These are phyloP conservation scores for Colletotrichum sp. DNA, from an alignment of 2,329 filamentous ascomycete genomes.

Conservation along the genomic window DNA sequence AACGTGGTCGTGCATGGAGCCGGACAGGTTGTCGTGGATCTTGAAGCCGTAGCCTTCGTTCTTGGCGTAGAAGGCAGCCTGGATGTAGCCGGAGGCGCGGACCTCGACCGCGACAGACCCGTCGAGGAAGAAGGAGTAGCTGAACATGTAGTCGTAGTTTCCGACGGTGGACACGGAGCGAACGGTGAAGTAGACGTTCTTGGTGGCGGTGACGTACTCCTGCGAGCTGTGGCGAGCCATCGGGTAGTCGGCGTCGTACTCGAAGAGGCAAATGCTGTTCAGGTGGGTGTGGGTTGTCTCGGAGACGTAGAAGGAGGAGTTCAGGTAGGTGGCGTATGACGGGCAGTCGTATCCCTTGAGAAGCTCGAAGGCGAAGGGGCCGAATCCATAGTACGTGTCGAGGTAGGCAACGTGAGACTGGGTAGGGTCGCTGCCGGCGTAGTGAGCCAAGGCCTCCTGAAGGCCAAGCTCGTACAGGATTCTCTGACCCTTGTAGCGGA, in stretches of 20 bases:
- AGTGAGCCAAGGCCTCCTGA: slow-evolving; percentile 66
- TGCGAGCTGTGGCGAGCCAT: slow-evolving; percentile 51
- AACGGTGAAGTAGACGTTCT: slow-evolving; percentile 51
- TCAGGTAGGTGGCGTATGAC: slow-evolving; percentile 52
- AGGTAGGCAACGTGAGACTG: slow-evolving; percentile 55
- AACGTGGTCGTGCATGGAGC: slow-evolving; percentile 61
- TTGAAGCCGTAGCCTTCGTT: slow-evolving; percentile 54
- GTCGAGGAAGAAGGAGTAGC: slow-evolving; percentile 56
- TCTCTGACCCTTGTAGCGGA: slow-evolving; percentile 58
- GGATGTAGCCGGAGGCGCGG: slow-evolving; percentile 59
- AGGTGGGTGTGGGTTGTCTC: slow-evolving; percentile 49
- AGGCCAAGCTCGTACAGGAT: slow-evolving; percentile 61
- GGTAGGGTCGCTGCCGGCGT: slow-evolving; percentile 59
- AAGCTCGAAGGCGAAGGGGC: slow-evolving; percentile 48
- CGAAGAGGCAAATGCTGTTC: slow-evolving; percentile 62
- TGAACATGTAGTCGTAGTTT: slow-evolving; percentile 60
- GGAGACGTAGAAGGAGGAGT: slow-evolving; percentile 48
- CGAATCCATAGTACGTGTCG: slow-evolving; percentile 54
- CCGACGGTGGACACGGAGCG: slow-evolving; percentile 55
- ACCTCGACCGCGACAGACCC: slow-evolving; percentile 57
- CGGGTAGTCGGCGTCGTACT: slow-evolving; percentile 53
- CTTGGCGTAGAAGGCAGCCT: slow-evolving; percentile 49
- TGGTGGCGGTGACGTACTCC: slow-evolving; percentile 47
- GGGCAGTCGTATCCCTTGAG: slow-evolving; percentile 59
- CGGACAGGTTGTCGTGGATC: slow-evolving; percentile 52